phyloP scores from a whole-genome alignment of 148 eudicot species.

The Pouteria glomerata region DNA sequence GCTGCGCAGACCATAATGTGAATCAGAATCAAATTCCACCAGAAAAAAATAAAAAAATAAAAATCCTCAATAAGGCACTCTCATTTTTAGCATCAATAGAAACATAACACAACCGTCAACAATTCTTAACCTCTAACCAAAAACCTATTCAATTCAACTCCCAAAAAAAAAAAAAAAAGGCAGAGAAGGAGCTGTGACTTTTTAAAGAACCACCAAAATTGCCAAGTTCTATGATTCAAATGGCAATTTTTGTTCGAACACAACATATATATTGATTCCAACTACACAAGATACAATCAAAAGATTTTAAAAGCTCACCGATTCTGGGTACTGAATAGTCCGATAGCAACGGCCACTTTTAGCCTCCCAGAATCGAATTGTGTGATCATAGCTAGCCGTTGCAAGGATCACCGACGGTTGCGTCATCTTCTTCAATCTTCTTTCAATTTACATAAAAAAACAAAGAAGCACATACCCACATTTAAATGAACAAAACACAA shows the following conservation, averaged over 20 bases:
- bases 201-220: too few species aligned
- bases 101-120: not conserved
- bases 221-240: not conserved
- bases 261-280: too few species aligned
- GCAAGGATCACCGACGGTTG: conserved; percentile 36
- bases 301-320: conserved; percentile 38
- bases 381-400: conserved; percentile 94
- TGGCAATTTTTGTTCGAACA: too few species aligned
- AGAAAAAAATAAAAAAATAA: too few species aligned
- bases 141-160: not conserved
- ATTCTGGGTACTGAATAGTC: conserved; percentile 86
- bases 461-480: too few species aligned
- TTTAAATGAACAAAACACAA: too few species aligned
- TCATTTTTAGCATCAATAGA: not conserved
- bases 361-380: conserved; percentile 93
- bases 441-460: too few species aligned
- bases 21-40: conserved; percentile 4
- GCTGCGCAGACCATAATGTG: conserved; percentile 40
- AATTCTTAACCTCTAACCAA: not conserved
- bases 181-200: too few species aligned
- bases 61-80: not conserved
- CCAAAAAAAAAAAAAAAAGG: too few species aligned
- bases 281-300: too few species aligned
- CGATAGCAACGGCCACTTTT: conserved; percentile 85
- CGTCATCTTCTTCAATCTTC: conserved; percentile 25